These are phyloP conservation scores for Lophiotrema nucula DNA, from an alignment of 495 filamentous ascomycete genomes.

Conservation along the genomic window DNA sequence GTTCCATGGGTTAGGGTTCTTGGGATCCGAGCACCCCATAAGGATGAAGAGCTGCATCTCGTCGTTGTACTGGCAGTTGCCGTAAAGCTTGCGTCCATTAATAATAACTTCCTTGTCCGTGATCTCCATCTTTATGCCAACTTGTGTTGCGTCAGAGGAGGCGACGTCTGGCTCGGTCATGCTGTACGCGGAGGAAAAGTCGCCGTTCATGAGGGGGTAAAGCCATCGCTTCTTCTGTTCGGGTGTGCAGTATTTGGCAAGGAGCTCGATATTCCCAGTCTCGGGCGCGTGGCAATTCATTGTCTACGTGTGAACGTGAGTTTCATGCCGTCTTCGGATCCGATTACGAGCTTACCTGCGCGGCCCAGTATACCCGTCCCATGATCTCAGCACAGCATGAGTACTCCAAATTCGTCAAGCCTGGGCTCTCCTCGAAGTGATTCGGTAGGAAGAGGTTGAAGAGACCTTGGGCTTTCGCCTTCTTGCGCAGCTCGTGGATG, in stretches of 20 bases:
- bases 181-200: slow-evolving; percentile 41
- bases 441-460: slow-evolving; percentile 47
- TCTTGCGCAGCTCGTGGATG: slow-evolving; percentile 43
- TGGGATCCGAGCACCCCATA: slow-evolving; percentile 45
- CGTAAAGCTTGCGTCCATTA: slow-evolving; percentile 46
- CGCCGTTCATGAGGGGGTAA: slow-evolving; percentile 44
- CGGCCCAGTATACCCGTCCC: slow-evolving; percentile 44
- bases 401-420: slow-evolving; percentile 47
- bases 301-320: slow-evolving; percentile 27
- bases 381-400: slow-evolving; percentile 46
- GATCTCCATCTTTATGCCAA: slow-evolving; percentile 39
- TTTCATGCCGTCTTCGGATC: neutral
- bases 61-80: slow-evolving; percentile 42
- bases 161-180: slow-evolving; percentile 48
- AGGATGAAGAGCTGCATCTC: slow-evolving; percentile 45
- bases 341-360: slow-evolving; percentile 38
- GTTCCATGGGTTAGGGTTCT: slow-evolving; percentile 42
- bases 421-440: slow-evolving; percentile 44
- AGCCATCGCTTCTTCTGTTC: slow-evolving; percentile 47
- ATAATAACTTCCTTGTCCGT: slow-evolving; percentile 42
- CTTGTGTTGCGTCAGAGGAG: slow-evolving; percentile 45
- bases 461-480: slow-evolving; percentile 43
- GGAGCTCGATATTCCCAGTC: slow-evolving; percentile 47
- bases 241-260: slow-evolving; percentile 46
- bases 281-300: slow-evolving; percentile 48